phyloP scores from a whole-genome alignment of 2,329 filamentous ascomycete species.

The Fusarium kyushuense region DNA sequence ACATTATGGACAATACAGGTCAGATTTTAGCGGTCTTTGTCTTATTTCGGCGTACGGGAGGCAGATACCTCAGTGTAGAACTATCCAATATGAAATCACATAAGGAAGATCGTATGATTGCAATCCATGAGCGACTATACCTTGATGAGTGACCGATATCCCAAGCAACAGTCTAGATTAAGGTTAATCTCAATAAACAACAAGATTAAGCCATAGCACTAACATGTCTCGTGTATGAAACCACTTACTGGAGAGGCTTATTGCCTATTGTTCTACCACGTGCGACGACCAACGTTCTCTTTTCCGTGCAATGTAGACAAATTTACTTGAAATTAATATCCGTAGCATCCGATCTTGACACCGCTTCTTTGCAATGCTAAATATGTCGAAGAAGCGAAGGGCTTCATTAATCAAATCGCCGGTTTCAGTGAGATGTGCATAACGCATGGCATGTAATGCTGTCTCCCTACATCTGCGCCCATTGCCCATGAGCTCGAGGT shows the following conservation, averaged over 20 bases:
- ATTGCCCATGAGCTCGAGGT: constrained; percentile 40
- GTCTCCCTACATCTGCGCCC: constrained; percentile 7
- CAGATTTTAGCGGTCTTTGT: constrained; percentile 14
- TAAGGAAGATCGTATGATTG: neutral
- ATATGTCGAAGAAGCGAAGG: constrained; percentile 23
- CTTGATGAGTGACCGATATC: neutral
- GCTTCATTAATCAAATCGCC: constrained; percentile 3
- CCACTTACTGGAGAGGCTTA: neutral
- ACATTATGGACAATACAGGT: constrained; percentile 5
- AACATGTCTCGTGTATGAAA: neutral
- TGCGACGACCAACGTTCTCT: constrained; percentile 7
- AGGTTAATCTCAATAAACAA: neutral
- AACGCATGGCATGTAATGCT: constrained; percentile 22
- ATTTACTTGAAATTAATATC: neutral
- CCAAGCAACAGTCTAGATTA: neutral
- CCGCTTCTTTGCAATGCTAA: constrained; percentile 24
- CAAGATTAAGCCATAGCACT: neutral
- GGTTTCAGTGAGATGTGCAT: constrained; percentile 29
- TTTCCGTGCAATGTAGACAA: neutral
- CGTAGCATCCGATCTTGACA: constrained; percentile 20
- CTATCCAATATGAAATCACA: constrained; percentile 19
- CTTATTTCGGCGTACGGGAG: constrained; percentile 25
- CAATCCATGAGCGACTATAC: neutral
- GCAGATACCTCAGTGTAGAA: constrained; percentile 36
- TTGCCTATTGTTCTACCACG: constrained; percentile 26